Evolutionary conservation across 1,284 basidiomycete genomes (phyloP).

Genomic region (Coniophora puteana): DNA sequence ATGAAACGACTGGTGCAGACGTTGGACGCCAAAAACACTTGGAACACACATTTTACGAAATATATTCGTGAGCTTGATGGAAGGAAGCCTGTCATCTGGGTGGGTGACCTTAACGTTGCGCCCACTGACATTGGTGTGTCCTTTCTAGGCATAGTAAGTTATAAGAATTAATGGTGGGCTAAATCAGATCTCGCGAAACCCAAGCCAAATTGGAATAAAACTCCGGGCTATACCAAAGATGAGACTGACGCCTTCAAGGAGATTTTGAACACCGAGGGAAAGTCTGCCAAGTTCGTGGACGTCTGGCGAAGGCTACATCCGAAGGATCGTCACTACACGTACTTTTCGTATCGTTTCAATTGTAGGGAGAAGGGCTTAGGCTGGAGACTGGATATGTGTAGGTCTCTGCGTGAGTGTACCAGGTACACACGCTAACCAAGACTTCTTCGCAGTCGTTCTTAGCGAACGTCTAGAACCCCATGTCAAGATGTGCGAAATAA

Average conservation of each 20-base stretch:
- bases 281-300: conserved; percentile 62
- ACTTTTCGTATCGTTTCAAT: conserved; percentile 84
- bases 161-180: not conserved
- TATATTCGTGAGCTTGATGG: conserved; percentile 72
- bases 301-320: conserved; percentile 81
- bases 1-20: conserved; percentile 43
- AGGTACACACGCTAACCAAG: no score
- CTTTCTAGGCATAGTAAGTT: conserved; percentile 1
- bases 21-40: conserved; percentile 67
- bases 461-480: conserved; percentile 62
- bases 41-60: conserved; percentile 72
- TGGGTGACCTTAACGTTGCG: conserved; percentile 87
- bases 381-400: conserved; percentile 87
- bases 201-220: conserved; percentile 76
- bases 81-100: conserved; percentile 85
- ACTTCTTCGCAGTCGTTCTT: conserved; percentile 51
- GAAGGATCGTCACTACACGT: conserved; percentile 69
- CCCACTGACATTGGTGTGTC: conserved; percentile 63
- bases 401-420: conserved; percentile 29
- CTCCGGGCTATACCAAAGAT: conserved; percentile 74
- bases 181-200: conserved; percentile 60
- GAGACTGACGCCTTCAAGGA: conserved; percentile 70
- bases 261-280: conserved; percentile 45
- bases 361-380: conserved; percentile 80
- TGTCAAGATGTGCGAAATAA: conserved; percentile 76